These are phyloP conservation scores for Zymoseptoria brevis DNA, from an alignment of 2,329 filamentous ascomycete genomes.

Conservation along the genomic window DNA sequence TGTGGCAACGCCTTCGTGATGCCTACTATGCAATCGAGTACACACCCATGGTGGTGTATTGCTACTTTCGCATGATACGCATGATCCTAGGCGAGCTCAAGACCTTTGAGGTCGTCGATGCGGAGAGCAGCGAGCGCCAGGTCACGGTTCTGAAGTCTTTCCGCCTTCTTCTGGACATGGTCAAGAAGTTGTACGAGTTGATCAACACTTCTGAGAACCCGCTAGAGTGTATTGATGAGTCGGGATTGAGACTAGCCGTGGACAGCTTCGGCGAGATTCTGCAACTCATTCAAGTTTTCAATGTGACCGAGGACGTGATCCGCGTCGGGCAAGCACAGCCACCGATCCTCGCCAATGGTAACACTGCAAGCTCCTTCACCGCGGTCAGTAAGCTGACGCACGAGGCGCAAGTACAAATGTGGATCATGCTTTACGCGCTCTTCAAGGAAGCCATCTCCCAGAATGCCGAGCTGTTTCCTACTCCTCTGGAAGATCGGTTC, in stretches of 20 bases:
- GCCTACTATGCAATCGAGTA: constrained; percentile 83
- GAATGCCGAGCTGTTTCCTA: constrained; percentile 55
- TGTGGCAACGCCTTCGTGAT: constrained; percentile 86
- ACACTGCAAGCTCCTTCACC: constrained; percentile 19
- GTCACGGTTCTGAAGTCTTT: constrained; percentile 66
- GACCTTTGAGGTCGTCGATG: constrained; percentile 47
- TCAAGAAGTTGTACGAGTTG: constrained; percentile 62
- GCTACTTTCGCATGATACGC: constrained; percentile 76
- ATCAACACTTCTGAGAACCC: constrained; percentile 58
- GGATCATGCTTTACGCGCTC: constrained; percentile 79
- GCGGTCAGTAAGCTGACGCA: constrained; percentile 47
- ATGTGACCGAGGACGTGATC: constrained; percentile 79
- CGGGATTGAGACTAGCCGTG: constrained; percentile 66
- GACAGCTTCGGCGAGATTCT: constrained; percentile 62
- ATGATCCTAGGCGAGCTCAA: constrained; percentile 67
- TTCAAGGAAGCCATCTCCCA: constrained; percentile 67
- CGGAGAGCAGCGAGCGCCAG: constrained; percentile 56
- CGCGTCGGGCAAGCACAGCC: constrained; percentile 63
- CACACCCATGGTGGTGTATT: constrained; percentile 79
- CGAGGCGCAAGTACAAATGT: constrained; percentile 79
- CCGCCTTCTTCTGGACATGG: constrained; percentile 68
- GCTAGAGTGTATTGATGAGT: constrained; percentile 77
- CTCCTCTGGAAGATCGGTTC: constrained; percentile 63
- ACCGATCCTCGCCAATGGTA: constrained; percentile 48
- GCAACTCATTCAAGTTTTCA: constrained; percentile 68